Evolutionary conservation across 2,329 filamentous ascomycete species (phyloP), one percentile per base, ranked within the genome.

Genomic region (Nemania sp.): DNA sequence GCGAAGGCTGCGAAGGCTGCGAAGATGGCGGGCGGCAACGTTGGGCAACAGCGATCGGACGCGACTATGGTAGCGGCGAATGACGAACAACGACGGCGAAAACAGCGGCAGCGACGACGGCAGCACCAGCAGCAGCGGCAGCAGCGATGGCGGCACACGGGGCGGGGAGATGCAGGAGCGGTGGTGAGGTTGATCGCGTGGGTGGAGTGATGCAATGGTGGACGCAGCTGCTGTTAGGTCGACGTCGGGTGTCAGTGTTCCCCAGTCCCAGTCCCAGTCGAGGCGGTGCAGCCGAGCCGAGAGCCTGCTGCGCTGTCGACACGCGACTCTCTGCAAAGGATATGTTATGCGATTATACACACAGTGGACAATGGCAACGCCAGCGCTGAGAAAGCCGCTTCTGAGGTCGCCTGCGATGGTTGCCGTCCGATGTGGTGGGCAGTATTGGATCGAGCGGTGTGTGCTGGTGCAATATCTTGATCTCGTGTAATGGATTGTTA

Each of bases 131-230:
- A 46, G 46, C 48, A 46, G 49, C 53, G 54, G 33, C 43, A 49
- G 30, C 19, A 47, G 46, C 20, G 22, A 33, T 44, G 23, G 36
- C 24, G 17, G 17, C 9, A 20, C 9, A 39, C 49, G 39, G 49
- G 52, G 57, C 22, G 1, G 20, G 30, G 15, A 23, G 48, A 3
- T 20, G 30, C 11, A 47, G 34, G n/a, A 44, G 46, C 24, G n/a
- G 36, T 45, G 24, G 33, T 31, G 54, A 52, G 62, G 61, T 60
- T 67, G 64, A 64, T 68, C 64, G 65, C 65, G 63, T 66, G 63
- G 63, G 64, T 66, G 64, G 65, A 67, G 65, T 66, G 65, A 67
- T 68, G 64, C 64, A 66, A 68, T 66, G 54, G n/a, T 39, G 23
- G 20, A n/a, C 12, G 19, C 6, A 28, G 6, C 11, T 11, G 6